A percentile compares a stretch with the other conserved stretches of the same genome.
Evolutionary conservation across 148 eudicot genomes (phyloP).

Genomic region (Arctostaphylos glauca): DNA sequence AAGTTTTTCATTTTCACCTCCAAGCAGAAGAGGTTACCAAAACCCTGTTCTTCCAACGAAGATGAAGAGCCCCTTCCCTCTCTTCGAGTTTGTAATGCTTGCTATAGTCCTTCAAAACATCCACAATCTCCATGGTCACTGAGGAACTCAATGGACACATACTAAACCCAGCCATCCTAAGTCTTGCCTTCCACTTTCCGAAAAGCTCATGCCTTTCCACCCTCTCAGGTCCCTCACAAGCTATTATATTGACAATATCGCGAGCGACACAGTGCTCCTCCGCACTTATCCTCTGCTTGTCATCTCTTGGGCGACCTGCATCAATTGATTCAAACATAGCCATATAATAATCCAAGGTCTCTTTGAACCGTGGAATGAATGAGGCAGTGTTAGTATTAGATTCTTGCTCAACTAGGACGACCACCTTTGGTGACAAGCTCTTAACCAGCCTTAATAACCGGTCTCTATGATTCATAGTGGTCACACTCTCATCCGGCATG

Average conservation of each 20-base stretch:
- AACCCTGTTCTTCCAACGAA: constrained; percentile 72
- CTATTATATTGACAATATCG: constrained; percentile 83
- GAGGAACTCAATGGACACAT: constrained; percentile 43
- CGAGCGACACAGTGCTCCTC: constrained; percentile 91
- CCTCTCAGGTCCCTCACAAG: constrained; percentile 79
- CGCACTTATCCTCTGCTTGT: constrained; percentile 66
- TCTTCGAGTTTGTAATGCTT: constrained; percentile 44
- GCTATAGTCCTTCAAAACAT: constrained; percentile 52
- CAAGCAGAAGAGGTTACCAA: constrained; percentile 71
- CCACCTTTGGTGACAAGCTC: constrained; percentile 70
- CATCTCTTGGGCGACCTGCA: constrained; percentile 57
- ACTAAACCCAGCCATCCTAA: constrained; percentile 69
- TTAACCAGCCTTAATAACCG: constrained; percentile 69
- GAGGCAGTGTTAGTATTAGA: constrained; percentile 83
- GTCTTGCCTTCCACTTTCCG: constrained; percentile 83
- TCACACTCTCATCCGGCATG: constrained; percentile 97
- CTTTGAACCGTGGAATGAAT: constrained; percentile 56
- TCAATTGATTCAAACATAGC: constrained; percentile 93
- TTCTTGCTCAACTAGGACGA: constrained; percentile 81
- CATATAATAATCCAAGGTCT: constrained; percentile 71
- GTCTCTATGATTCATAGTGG: constrained; percentile 76
- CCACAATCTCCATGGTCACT: constrained; percentile 33
- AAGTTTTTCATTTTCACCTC: constrained; percentile 36
- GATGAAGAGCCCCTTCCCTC: constrained; percentile 58
- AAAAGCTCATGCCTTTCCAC: constrained; percentile 86